Evolutionary conservation across 805 yeast species (phyloP).

Genomic region (Grigorovia transvaalensis): DNA sequence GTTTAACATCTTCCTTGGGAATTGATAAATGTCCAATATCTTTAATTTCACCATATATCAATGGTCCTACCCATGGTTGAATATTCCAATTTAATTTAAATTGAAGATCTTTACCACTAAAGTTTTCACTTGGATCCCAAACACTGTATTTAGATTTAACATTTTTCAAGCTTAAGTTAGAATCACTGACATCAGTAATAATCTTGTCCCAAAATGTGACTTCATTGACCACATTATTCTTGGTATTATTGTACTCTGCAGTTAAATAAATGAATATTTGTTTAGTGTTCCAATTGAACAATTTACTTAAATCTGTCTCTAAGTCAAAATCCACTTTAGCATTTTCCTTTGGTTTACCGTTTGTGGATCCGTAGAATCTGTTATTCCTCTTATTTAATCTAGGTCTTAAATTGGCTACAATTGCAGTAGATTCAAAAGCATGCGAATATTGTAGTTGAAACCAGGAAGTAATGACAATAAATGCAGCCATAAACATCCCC

Average conservation of each 20-base stretch:
- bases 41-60: conserved; percentile 52
- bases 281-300: conserved; percentile 95
- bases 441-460: conserved; percentile 37
- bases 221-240: conserved; percentile 40
- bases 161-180: conserved; percentile 42
- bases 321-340: conserved; percentile 63
- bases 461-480: conserved; percentile 40
- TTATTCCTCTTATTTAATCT: conserved; percentile 41
- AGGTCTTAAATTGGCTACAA: conserved; percentile 27
- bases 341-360: conserved; percentile 67
- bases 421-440: conserved; percentile 35
- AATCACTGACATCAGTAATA: conserved; percentile 47
- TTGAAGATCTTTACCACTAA: conserved; percentile 53
- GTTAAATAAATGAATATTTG: conserved; percentile 88
- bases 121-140: conserved; percentile 64
- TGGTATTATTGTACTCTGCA: conserved; percentile 58
- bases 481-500: conserved; percentile 35
- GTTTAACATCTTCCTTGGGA: not conserved
- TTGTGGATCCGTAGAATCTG: conserved; percentile 56
- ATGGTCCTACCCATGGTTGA: conserved; percentile 82
- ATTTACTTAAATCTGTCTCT: conserved; percentile 58
- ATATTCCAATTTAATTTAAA: conserved; percentile 79
- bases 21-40: conserved; percentile 13
- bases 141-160: conserved; percentile 68
- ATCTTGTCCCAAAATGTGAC: conserved; percentile 90